Evolutionary conservation across 2,329 filamentous ascomycete genomes (phyloP).

Genomic region (Neocucurbitaria cava): DNA sequence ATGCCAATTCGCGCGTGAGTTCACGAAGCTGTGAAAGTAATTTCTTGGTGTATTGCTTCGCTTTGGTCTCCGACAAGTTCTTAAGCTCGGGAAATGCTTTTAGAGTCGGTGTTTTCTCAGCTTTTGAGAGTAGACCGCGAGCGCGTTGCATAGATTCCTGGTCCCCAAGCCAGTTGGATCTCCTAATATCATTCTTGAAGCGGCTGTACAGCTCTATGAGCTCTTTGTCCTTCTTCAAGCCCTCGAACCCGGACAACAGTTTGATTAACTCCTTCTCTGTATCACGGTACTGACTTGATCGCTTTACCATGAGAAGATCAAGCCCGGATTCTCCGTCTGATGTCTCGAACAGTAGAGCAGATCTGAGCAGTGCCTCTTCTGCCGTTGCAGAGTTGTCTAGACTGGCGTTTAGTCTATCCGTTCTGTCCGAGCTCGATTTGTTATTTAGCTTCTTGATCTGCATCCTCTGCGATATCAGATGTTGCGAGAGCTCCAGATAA

Average conservation of each 20-base stretch:
- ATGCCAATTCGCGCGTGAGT: slow-evolving; percentile 24
- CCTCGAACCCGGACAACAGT: slow-evolving; percentile 25
- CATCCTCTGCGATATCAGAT: slow-evolving; percentile 61
- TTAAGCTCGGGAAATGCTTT: slow-evolving; percentile 10
- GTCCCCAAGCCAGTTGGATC: slow-evolving; percentile 32
- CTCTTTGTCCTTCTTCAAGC: slow-evolving; percentile 12
- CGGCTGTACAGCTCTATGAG: slow-evolving; percentile 20
- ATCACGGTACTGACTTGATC: slow-evolving; percentile 19
- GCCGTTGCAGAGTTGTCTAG: slow-evolving; percentile 55
- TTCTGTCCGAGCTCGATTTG: slow-evolving; percentile 47
- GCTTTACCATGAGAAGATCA: slow-evolving; percentile 16
- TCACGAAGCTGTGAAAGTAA: slow-evolving; percentile 27
- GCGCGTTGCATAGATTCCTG: slow-evolving; percentile 14
- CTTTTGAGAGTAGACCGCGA: slow-evolving; percentile 12
- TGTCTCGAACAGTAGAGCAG: slow-evolving; percentile 38
- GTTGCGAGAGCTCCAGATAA: slow-evolving; percentile 64
- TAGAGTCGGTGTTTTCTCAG: slow-evolving; percentile 7
- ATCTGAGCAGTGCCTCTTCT: slow-evolving; percentile 62
- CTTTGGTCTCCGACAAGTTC: slow-evolving; percentile 3
- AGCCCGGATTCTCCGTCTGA: slow-evolving; percentile 20
- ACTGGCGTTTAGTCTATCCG: slow-evolving; percentile 53
- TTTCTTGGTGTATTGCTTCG: slow-evolving; percentile 15
- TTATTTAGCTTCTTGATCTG: slow-evolving; percentile 49
- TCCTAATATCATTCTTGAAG: slow-evolving; percentile 26
- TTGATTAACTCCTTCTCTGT: slow-evolving; percentile 18